phyloP scores from a whole-genome alignment of 2,329 filamentous ascomycete species.

The Aspergillus sp. region DNA sequence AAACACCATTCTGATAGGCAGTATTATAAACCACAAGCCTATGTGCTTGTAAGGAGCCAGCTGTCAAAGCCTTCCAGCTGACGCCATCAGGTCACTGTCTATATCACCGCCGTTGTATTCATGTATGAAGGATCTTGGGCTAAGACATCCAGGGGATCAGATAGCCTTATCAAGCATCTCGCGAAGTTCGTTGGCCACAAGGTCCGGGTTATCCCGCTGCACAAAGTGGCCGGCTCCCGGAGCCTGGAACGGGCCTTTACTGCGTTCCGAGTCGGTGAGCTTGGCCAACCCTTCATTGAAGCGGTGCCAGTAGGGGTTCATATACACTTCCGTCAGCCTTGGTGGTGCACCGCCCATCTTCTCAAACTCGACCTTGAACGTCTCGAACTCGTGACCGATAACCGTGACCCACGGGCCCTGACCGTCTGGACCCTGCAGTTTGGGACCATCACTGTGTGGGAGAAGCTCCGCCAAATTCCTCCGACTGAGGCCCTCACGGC shows the following conservation, averaged over 20 bases:
- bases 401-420: conserved; percentile 49
- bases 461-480: conserved; percentile 47
- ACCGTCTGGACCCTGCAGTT: conserved; percentile 40
- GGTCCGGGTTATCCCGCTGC: conserved; percentile 54
- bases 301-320: conserved; percentile 56
- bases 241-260: conserved; percentile 51
- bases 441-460: conserved; percentile 47
- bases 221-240: conserved; percentile 58
- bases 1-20: too few relatives aligned
- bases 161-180: conserved; percentile 22
- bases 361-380: conserved; percentile 52
- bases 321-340: conserved; percentile 51
- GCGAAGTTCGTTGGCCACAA: conserved; percentile 42
- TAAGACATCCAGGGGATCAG: background rate
- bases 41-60: too few relatives aligned
- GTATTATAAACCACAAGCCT: too few relatives aligned
- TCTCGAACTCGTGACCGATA: conserved; percentile 56
- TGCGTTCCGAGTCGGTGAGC: conserved; percentile 45
- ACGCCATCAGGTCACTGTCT: too few relatives aligned
- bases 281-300: conserved; percentile 56
- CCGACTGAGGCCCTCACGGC: conserved; percentile 54
- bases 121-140: too few relatives aligned
- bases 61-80: too few relatives aligned
- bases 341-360: conserved; percentile 35
- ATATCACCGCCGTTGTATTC: too few relatives aligned